Evolutionary conservation across 768 basidiomycete genomes (phyloP), one percentile per base, ranked within the genome.

Genomic region (Mycena galericulata): DNA sequence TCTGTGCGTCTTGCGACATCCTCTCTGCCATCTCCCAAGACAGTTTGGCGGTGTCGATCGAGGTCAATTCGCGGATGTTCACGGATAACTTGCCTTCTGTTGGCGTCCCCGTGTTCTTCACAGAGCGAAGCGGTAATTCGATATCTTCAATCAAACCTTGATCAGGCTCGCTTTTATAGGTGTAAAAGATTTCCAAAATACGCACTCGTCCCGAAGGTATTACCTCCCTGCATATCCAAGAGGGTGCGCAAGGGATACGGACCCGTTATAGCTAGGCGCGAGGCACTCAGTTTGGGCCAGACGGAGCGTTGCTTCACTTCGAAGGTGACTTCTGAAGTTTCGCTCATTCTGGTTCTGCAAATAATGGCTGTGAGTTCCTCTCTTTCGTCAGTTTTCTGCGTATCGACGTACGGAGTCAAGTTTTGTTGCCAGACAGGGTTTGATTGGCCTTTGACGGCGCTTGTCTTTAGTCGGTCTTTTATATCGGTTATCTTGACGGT

Each of bases 211-310:
- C 46, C 41, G 38, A 69, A 69, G 22, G 57, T 60, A 32, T 69
- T 69, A 4, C 68, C 68, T 2, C 68, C 68, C 30, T 69, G 68
- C 68, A 69, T 64, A 30, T 69, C 32, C 18, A 69, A 27, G n/a
- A 69, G 68, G 11, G 62, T 64, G 51, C 68, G 64, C 51, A 69
- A 27, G 24, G 68, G 62, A 34, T 69, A 69, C 4, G 68, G 36
- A n/a, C 65, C 62, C 2, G 68, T 69, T 20, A 64, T 49, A 12
- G 68, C 68, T 2, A 69, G 30, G 34, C 50, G 57, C 17, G 62
- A 58, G 6, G 67, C 58, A 9, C 36, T 65, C 29, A 56, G 67
- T 27, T 64, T 64, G 8, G 68, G 68, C 68, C 68, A 69, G 27
- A 65, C 24, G 30, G 68, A 69, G 6, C 68, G 68, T 14, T 55